A percentile compares a stretch with the other conserved stretches of the same genome.
These are phyloP conservation scores for Polyporus tsugae DNA, from an alignment of 1,284 basidiomycete species.

Conservation along the genomic window DNA sequence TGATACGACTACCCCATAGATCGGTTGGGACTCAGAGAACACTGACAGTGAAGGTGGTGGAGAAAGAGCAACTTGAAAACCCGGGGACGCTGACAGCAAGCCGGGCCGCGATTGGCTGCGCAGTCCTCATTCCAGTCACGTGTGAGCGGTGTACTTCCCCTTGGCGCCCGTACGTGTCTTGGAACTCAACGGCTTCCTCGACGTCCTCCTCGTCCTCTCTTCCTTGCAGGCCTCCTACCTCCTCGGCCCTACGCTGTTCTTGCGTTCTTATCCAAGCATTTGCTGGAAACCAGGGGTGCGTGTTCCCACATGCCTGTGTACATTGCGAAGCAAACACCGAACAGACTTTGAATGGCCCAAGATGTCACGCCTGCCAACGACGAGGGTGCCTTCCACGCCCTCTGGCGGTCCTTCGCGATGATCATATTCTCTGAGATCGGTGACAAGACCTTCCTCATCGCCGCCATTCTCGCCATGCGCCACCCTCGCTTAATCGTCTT, in stretches of 20 bases:
- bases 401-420: slow-evolving; percentile 84
- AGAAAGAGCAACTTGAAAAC: background rate
- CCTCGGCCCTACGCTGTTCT: background rate
- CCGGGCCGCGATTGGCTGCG: background rate
- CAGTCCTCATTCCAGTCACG: background rate
- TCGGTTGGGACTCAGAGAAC: background rate
- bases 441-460: slow-evolving; percentile 98
- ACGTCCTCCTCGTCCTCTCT: background rate
- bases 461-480: slow-evolving; percentile 96
- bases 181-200: background rate
- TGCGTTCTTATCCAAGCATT: background rate
- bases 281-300: background rate
- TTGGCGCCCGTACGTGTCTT: slow-evolving; percentile 2
- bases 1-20: background rate
- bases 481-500: slow-evolving; percentile 91
- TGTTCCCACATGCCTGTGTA: too few species aligned
- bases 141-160: background rate
- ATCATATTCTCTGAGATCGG: slow-evolving; percentile 93
- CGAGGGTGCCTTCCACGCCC: slow-evolving; percentile 59
- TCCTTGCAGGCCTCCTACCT: background rate
- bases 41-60: background rate
- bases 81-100: background rate
- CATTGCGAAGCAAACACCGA: background rate
- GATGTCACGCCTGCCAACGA: slow-evolving; percentile 30
- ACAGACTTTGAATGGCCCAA: slow-evolving; percentile 37